A percentile compares a stretch with the other conserved stretches of the same genome.
Evolutionary conservation across 192 early-diverging fungal genomes (phyloP).

Genomic region (Coemansia sp.): DNA sequence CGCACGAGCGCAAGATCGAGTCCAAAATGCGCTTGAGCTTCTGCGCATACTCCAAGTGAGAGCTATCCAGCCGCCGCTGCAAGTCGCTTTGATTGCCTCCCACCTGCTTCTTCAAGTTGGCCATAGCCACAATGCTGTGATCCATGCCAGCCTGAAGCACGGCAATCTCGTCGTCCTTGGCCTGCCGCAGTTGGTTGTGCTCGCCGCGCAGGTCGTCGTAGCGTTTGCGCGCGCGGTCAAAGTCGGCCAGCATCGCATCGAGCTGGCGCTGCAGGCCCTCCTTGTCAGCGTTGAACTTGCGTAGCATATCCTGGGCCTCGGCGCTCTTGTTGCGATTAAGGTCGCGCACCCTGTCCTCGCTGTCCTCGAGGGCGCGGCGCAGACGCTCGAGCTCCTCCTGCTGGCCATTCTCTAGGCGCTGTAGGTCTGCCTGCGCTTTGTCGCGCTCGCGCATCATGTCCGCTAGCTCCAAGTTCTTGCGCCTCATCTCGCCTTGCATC

Average conservation of each 20-base stretch:
- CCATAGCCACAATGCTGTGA: conserved; percentile 75
- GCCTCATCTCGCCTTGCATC: conserved; percentile 71
- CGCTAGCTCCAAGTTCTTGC: conserved; percentile 78
- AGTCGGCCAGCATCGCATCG: conserved; percentile 36
- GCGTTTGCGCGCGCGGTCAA: conserved; percentile 47
- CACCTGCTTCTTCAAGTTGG: conserved; percentile 67
- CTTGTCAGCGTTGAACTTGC: conserved; percentile 84
- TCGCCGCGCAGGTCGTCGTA: conserved; percentile 50
- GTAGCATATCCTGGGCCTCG: conserved; percentile 82
- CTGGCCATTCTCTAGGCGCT: conserved; percentile 78
- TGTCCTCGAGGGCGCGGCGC: conserved; percentile 78
- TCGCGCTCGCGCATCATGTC: conserved; percentile 94
- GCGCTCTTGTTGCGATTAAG: conserved; percentile 78
- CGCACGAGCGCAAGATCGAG: conserved; percentile 84
- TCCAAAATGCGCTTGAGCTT: conserved; percentile 82
- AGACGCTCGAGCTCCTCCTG: conserved; percentile 83
- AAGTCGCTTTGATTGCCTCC: conserved; percentile 58
- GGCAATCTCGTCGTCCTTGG: conserved; percentile 80
- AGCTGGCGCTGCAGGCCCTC: conserved; percentile 73
- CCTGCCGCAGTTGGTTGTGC: conserved; percentile 36
- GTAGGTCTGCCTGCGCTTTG: conserved; percentile 78
- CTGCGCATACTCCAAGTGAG: conserved; percentile 66
- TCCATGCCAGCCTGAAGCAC: conserved; percentile 83
- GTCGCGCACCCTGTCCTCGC: conserved; percentile 76
- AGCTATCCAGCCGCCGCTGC: conserved; percentile 67